Conservation (phyloP, 1,284 basidiomycete species). For the Puccinia coronata region DNA sequence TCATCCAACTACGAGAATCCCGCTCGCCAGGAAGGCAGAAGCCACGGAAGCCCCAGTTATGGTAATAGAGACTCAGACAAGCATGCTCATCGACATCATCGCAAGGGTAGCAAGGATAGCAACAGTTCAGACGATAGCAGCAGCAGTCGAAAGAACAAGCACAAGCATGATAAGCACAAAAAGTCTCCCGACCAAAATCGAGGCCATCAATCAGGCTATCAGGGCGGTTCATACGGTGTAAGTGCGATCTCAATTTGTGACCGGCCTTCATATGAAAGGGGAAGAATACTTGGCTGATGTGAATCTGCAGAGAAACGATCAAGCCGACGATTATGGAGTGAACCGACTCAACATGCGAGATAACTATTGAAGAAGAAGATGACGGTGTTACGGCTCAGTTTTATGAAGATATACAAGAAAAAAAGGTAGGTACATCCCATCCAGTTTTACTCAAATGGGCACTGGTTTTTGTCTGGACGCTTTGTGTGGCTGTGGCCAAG, state of each 20-base stretch:
- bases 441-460: too few species aligned
- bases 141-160: conserved; percentile 16
- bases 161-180: conserved; percentile 27
- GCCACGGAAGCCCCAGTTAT: neutral
- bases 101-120: conserved; percentile 5
- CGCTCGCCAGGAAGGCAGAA: neutral
- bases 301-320: neutral
- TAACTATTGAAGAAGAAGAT: conserved; percentile 1
- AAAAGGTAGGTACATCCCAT: too few species aligned
- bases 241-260: neutral
- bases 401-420: too few species aligned
- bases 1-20: neutral
- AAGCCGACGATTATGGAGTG: conserved; percentile 14
- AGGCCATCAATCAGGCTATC: neutral
- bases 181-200: conserved; percentile 7
- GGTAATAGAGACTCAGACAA: neutral
- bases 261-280: neutral
- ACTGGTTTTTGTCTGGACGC: too few species aligned
- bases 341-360: conserved; percentile 14
- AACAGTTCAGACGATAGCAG: conserved; percentile 2
- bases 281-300: neutral
- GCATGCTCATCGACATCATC: conserved; percentile 6
- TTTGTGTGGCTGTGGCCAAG: too few species aligned
- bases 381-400: too few species aligned
- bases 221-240: conserved; percentile 2